Evolutionary conservation across 768 basidiomycete species (phyloP).

Genomic region (Butyriboletus loyo): DNA sequence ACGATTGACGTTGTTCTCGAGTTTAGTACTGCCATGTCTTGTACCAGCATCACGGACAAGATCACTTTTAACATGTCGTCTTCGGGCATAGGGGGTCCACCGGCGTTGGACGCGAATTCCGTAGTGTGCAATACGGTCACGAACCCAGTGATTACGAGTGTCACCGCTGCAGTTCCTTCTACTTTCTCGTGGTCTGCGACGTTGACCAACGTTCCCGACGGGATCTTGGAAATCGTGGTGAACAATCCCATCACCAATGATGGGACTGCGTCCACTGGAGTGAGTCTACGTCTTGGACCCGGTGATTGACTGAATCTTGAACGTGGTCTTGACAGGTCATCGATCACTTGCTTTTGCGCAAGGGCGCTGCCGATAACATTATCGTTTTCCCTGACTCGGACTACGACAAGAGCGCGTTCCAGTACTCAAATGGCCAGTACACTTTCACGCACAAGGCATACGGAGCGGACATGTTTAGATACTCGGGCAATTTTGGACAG

Average conservation of each 20-base stretch:
- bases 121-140: constrained; percentile 47
- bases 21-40: constrained; percentile 77
- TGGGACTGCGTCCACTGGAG: constrained; percentile 50
- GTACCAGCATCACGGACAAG: constrained; percentile 58
- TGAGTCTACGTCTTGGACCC: constrained; percentile 33
- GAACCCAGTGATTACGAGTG: constrained; percentile 44
- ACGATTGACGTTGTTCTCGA: constrained; percentile 67
- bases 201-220: constrained; percentile 73
- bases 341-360: constrained; percentile 79
- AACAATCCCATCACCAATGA: constrained; percentile 47
- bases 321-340: constrained; percentile 39
- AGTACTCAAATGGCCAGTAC: constrained; percentile 59
- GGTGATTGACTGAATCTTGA: background rate
- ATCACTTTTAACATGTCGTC: constrained; percentile 69
- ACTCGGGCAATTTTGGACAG: constrained; percentile 81
- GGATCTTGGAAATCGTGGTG: constrained; percentile 72
- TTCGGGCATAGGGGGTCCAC: constrained; percentile 56
- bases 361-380: constrained; percentile 69
- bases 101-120: constrained; percentile 47
- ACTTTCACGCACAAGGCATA: constrained; percentile 77
- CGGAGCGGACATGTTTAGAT: constrained; percentile 86
- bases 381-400: constrained; percentile 87
- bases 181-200: constrained; percentile 75
- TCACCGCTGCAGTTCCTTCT: constrained; percentile 58
- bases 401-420: constrained; percentile 63